Conservation (phyloP, 176 grass and related monocot species). For the Calamus simplicifolius region DNA sequence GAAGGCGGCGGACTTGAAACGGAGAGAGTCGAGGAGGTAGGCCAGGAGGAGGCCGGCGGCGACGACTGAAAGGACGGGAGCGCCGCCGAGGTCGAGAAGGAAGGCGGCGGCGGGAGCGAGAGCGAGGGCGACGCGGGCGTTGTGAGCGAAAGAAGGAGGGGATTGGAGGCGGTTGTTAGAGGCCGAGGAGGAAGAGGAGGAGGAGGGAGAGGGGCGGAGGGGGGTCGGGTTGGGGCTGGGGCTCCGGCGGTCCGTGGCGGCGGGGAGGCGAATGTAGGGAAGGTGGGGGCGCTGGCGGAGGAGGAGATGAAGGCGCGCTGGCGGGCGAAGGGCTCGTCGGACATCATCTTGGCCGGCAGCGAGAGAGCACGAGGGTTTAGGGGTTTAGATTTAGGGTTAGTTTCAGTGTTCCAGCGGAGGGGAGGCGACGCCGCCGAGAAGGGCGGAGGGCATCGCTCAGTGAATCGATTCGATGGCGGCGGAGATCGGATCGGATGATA, state of each 20-base stretch:
- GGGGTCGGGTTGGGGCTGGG: constrained; percentile 50
- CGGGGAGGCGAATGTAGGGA: constrained; percentile 44
- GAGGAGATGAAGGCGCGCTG: constrained; percentile 70
- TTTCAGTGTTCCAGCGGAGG: constrained; percentile 2
- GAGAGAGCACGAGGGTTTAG: constrained; percentile 21
- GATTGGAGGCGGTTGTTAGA: constrained; percentile 26
- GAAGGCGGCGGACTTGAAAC: constrained; percentile 52
- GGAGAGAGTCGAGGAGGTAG: constrained; percentile 77
- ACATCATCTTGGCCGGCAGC: constrained; percentile 38
- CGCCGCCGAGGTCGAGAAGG: constrained; percentile 81
- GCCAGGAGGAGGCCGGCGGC: constrained; percentile 56
- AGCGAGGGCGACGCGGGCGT: constrained; percentile 50
- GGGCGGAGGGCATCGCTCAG: neutral
- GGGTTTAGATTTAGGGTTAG: constrained; percentile 28
- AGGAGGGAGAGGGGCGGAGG: constrained; percentile 26
- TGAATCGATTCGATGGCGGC: too few relatives aligned
- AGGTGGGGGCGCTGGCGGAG: constrained; percentile 43
- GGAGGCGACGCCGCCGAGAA: constrained; percentile 7
- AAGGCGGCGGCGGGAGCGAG: constrained; percentile 74
- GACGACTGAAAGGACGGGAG: constrained; percentile 66
- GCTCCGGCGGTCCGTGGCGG: constrained; percentile 38
- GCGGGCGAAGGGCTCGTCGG: constrained; percentile 40
- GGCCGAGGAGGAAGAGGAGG: constrained; percentile 1
- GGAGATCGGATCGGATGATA: too few relatives aligned
- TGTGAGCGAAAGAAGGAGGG: constrained; percentile 50